Evolutionary conservation across 129 eudicot genomes (phyloP), one percentile per base, ranked within the genome.

Genomic region (Chrysanthemum seticuspe): DNA sequence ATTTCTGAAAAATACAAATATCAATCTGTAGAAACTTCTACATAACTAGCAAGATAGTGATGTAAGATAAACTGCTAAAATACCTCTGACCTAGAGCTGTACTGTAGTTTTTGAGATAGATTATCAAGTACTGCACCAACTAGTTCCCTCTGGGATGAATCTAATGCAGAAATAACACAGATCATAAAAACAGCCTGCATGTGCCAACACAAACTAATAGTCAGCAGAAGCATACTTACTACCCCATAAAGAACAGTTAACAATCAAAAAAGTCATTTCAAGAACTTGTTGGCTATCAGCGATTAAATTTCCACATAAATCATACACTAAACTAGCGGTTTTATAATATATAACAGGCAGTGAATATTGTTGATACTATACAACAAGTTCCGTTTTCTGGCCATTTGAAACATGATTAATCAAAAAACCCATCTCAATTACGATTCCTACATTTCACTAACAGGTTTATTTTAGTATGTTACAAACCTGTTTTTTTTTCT

Each of bases 161-260:
- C 87, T 57, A 80, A 85, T 14, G 99, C 99, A 71, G 99, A 88
- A 80, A 95, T 77, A 73, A 78, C 97, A 73, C 96, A 90, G 49
- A 95, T 78, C 86, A 86, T 86, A 72, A 95, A 95, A 55, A 90
- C 87, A 66, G 90, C 97, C 99, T 95, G 93, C 94, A 86, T 27
- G 29, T 60, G 56, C 73, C 74, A 82, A 44, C 34, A 63, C 57
- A 52, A 71, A 10, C 62, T 45, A 12, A 61, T 51, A 51, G 54
- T 55, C 59, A 56, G 56, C 2, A 66, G 14, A 57, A 76, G 54
- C 64, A 76, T 57, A 31, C 27, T 11, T 45, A 76, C 18, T 58
- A n/a, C 40, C 64, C 67, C 51, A 76, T 14, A 44, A 25, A 65
- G 19, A 73, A 72, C 19, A 48, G 50, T 72, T 60, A 27, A 19